These are phyloP conservation scores for Wallacemonas collosoma DNA, from an alignment of 208 protist genomes.

Conservation along the genomic window DNA sequence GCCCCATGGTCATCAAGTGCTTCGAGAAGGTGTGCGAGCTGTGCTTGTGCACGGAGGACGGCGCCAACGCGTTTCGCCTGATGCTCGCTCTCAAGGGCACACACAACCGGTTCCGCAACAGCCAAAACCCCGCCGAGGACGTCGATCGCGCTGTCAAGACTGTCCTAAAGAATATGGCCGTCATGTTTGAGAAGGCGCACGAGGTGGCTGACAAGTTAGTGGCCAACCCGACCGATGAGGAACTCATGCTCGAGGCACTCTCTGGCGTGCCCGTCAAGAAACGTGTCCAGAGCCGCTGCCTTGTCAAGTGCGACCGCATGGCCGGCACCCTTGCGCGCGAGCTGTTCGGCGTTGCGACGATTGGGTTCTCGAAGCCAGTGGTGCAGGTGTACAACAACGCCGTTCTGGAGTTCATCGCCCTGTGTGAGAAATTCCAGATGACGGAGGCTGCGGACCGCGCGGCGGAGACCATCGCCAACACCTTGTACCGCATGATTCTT, in stretches of 20 bases:
- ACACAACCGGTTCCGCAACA: slow-evolving; percentile 46
- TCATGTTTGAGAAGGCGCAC: slow-evolving; percentile 37
- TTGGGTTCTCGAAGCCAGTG: slow-evolving; percentile 62
- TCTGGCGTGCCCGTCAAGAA: slow-evolving; percentile 50
- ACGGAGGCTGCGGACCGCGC: slow-evolving; percentile 42
- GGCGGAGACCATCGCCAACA: slow-evolving; percentile 36
- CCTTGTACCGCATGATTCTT: slow-evolving; percentile 49
- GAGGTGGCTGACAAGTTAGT: slow-evolving; percentile 31
- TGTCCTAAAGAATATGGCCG: slow-evolving; percentile 42
- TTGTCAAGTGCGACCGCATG: slow-evolving; percentile 47
- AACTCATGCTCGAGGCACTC: slow-evolving; percentile 58
- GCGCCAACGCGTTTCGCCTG: slow-evolving; percentile 28
- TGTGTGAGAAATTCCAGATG: slow-evolving; percentile 61
- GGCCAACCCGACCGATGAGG: slow-evolving; percentile 35
- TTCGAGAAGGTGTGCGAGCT: slow-evolving; percentile 65
- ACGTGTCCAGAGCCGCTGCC: slow-evolving; percentile 53
- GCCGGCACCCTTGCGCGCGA: slow-evolving; percentile 37
- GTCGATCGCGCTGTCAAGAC: slow-evolving; percentile 55
- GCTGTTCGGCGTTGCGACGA: slow-evolving; percentile 56
- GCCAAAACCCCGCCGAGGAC: slow-evolving; percentile 58
- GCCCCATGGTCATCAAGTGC: slow-evolving; percentile 44
- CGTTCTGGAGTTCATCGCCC: slow-evolving; percentile 45
- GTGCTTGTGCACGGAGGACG: slow-evolving; percentile 43
- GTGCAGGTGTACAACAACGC: slow-evolving; percentile 72
- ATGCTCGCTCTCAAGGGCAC: slow-evolving; percentile 29